Evolutionary conservation across 352 stramenopile genomes (phyloP), one percentile per base, ranked within the genome.

Genomic region (Phytopythium oedochilum): DNA sequence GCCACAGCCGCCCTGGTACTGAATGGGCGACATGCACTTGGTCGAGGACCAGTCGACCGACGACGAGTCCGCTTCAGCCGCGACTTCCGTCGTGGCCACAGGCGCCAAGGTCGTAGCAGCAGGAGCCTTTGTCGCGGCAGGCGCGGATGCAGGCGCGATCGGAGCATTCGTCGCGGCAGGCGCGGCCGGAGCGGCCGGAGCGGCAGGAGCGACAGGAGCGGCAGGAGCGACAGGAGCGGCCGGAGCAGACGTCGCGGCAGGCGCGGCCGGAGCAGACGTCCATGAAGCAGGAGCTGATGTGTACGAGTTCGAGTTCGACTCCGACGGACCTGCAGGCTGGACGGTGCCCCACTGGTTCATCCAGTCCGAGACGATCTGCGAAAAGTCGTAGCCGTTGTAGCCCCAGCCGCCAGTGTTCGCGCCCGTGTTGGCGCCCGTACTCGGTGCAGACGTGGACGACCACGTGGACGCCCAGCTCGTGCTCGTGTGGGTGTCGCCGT

Each of bases 1-100:
- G 45, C 97, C 96, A 68, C 97, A 99, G 10, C 79, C 60, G 0
- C 93, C 97, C 66, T 99, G 97, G 64, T 98, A 97, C 64, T 98
- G 98, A 28, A 99, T 63, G 0, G 57, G 52, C 14, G 65, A 68
- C 26, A 86, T 52, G 40, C 71, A 84, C 11, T 57, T 32, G 7
- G 73, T 73, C 11, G 55, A 66, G n/a, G 75, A 71, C 78, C 73
- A 83, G 43, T 83, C 70, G 20, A 80, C 59, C 0, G 57, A 32
- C 8, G 54, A 59, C 8, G 65, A 75, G 12, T 57, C 57, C 31
- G 59, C 64, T 6, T 57, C 63, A 8, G 18, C 22, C 5, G 44
- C 46, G 3, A 48, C 46, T 22, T 40, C 26, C 8, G 51, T 52
- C 40, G 66, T 73, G 54, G 53, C 38, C 11, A 67, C 65, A 12